Base-by-base conservation (phyloP, 345 rosid species). In the Brassica napus region DNA sequence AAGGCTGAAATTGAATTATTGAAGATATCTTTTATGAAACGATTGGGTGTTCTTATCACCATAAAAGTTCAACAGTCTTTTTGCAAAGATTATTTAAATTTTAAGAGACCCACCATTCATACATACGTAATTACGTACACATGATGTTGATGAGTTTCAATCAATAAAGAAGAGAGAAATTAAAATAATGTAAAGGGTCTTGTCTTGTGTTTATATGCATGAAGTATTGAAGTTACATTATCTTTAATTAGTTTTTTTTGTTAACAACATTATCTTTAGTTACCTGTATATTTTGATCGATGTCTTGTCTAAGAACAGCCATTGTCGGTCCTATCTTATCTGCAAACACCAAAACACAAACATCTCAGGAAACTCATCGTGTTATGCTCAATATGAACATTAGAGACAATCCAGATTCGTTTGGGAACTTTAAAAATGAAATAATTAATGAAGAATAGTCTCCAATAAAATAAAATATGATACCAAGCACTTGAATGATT, bases 321-420 rank as follows among this genome's bases (percentile, higher is more conserved):
- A 94, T 91, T 65, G 94, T 92, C 57, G 98, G 98, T 61, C 97
- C 98, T 75, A 94, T 88, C 89, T 91, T 91, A 90, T 94, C 98
- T 94, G 87, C 86, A 88, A 71, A 71, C 55, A 15, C 30, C 82
- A 59, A 81, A 35, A 62, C 24, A 72, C 34, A 74, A 52, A 49
- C 64, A 79, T 12, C 32, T 61, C 64, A 15, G 24, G 39, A 77
- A 5, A 71, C 30, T 21, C 61, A 74, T 72, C 8, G 52, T 30
- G 64, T 62, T 69, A 5, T 30, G 69, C 52, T 67, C 14, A 54
- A 28, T 64, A 52, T 8, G 35, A 71, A 71, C 60, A 4, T 16
- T 4, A 35, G 26, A 65, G 32, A 42, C 31, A 59, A 58, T 59
- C 5, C 7, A 44, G 44, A 61, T 10, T 35, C 12, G 5, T 31